These are phyloP conservation scores for Nemania sp. DNA, from an alignment of 2,329 filamentous ascomycete species.

Conservation along the genomic window DNA sequence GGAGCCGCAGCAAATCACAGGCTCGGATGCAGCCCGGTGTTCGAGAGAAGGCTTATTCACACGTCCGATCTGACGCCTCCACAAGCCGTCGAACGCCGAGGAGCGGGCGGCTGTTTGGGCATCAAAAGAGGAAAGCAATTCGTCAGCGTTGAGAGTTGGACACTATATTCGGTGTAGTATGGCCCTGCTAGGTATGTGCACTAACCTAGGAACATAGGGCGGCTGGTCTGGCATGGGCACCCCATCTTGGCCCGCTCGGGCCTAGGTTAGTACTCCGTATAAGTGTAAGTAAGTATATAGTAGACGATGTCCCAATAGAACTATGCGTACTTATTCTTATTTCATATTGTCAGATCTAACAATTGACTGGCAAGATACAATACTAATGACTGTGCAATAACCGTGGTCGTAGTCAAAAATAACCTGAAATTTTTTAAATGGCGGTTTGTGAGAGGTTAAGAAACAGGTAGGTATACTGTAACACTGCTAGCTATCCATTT, in stretches of 20 bases:
- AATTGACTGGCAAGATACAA: too few relatives aligned
- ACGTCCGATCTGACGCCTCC: slow-evolving; percentile 29
- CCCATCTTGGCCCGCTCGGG: not conserved
- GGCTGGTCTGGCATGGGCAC: not conserved
- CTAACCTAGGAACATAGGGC: too few relatives aligned
- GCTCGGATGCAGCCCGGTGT: not conserved
- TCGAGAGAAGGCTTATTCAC: slow-evolving; percentile 23
- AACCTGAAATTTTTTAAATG: too few relatives aligned
- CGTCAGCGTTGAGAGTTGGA: slow-evolving; percentile 35
- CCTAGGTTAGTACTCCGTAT: not conserved
- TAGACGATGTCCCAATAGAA: too few relatives aligned
- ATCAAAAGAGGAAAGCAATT: slow-evolving; percentile 40
- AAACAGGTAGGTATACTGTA: too few relatives aligned
- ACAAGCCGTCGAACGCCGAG: slow-evolving; percentile 31
- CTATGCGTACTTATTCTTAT: too few relatives aligned
- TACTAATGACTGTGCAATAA: too few relatives aligned
- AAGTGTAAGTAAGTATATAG: too few relatives aligned
- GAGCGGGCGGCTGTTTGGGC: slow-evolving; percentile 18
- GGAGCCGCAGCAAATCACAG: slow-evolving; percentile 32
- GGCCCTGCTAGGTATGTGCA: too few relatives aligned
- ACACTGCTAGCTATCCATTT: not conserved
- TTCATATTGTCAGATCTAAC: too few relatives aligned
- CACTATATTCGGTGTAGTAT: too few relatives aligned
- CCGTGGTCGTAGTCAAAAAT: not conserved
- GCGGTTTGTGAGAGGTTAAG: too few relatives aligned